Evolutionary conservation across 257 asterid species (phyloP).

Genomic region (Prunella vulgaris): DNA sequence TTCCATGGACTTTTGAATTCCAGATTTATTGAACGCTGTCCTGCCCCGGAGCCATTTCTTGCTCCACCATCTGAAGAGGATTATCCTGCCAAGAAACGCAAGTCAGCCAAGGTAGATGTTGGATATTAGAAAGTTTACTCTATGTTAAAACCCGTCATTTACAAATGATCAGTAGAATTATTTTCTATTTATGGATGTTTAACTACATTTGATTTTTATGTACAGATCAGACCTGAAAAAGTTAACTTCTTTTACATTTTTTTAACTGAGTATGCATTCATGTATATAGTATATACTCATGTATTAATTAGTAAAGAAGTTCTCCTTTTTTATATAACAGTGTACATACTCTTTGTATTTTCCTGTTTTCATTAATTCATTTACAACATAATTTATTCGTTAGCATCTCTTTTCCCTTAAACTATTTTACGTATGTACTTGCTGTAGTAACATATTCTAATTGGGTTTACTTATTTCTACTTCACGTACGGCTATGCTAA

Average conservation of each 20-base stretch:
- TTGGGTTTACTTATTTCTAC: background rate
- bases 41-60: slow-evolving; percentile 77
- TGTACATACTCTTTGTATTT: background rate
- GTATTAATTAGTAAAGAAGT: background rate
- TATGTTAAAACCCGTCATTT: background rate
- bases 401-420: background rate
- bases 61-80: slow-evolving; percentile 48
- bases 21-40: slow-evolving; percentile 87
- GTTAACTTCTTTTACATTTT: background rate
- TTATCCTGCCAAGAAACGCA: slow-evolving; percentile 16
- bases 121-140: background rate
- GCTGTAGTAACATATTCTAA: background rate
- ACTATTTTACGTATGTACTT: background rate
- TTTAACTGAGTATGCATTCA: background rate
- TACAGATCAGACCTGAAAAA: background rate
- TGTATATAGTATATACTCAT: background rate
- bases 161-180: background rate
- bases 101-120: slow-evolving; percentile 17
- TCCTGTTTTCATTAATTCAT: background rate
- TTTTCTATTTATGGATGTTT: background rate
- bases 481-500: background rate
- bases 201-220: background rate
- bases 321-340: background rate
- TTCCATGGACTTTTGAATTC: slow-evolving; percentile 55
- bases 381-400: background rate